phyloP scores from a whole-genome alignment of 176 grass and related monocot genomes.

The Melocanna baccifera region DNA sequence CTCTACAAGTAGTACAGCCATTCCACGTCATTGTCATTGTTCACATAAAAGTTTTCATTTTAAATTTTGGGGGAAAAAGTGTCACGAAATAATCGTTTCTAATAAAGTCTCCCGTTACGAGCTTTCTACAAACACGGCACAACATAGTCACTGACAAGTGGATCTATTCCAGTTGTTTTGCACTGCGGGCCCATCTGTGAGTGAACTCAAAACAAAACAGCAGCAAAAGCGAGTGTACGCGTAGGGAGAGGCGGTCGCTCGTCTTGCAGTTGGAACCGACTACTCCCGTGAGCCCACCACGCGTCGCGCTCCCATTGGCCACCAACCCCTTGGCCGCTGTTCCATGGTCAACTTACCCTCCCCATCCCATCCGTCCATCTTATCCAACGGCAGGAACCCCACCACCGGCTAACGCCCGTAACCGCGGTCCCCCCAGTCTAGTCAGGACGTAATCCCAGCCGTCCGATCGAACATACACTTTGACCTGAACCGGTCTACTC shows the following conservation, averaged over 20 bases:
- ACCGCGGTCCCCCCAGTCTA: fast-evolving
- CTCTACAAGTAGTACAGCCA: background rate
- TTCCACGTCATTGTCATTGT: background rate
- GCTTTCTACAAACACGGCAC: no score
- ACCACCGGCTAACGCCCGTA: background rate
- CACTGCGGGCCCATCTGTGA: background rate
- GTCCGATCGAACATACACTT: background rate
- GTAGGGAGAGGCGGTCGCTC: background rate
- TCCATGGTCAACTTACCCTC: slow-evolving; percentile 24
- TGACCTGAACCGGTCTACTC: background rate
- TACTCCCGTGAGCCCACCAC: slow-evolving; percentile 19
- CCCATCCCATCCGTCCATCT: slow-evolving; percentile 8
- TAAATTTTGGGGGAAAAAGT: background rate
- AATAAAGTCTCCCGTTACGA: background rate
- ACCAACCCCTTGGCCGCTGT: background rate
- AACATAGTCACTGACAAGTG: background rate
- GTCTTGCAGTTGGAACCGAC: slow-evolving; percentile 7
- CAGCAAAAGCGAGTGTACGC: background rate
- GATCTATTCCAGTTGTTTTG: no score
- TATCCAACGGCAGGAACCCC: background rate
- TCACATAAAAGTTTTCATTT: background rate
- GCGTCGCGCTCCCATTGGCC: background rate
- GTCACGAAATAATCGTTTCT: background rate
- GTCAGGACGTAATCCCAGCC: background rate
- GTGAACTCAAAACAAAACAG: fast-evolving